These are phyloP conservation scores for Vitis hybrid DNA, from an alignment of 177 flowering plant species.

Conservation along the genomic window DNA sequence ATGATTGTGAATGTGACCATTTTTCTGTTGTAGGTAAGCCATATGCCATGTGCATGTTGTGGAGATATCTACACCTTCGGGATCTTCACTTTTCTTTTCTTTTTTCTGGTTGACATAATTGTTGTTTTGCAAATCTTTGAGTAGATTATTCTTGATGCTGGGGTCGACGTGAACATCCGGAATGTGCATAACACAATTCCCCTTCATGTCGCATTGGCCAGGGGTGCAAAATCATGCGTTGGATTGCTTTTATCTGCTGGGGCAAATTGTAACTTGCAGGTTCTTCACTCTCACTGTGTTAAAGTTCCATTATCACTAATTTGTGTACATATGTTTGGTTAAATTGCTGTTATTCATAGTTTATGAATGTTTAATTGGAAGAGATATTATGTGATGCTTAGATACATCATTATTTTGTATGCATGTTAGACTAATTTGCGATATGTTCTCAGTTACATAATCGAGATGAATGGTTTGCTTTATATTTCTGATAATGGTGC, in stretches of 20 bases:
- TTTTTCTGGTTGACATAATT: neutral
- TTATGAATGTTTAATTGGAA: neutral
- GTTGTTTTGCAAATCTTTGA: constrained; percentile 10
- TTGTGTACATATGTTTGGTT: neutral
- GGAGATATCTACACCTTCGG: neutral
- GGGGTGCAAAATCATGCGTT: constrained; percentile 93
- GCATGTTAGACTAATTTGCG: too few relatives aligned
- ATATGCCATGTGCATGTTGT: neutral
- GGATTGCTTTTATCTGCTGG: constrained; percentile 85
- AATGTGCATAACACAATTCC: constrained; percentile 82
- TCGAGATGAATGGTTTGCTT: too few relatives aligned
- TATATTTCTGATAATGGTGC: neutral
- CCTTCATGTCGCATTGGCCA: constrained; percentile 96
- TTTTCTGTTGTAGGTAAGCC: neutral
- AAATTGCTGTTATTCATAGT: neutral
- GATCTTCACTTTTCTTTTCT: neutral
- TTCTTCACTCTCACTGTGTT: constrained; percentile 18
- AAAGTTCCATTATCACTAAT: neutral
- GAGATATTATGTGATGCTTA: too few relatives aligned
- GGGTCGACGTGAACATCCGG: constrained; percentile 90
- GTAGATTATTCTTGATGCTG: constrained; percentile 89
- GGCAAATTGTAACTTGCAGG: constrained; percentile 92
- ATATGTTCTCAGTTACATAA: too few relatives aligned
- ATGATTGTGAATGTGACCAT: neutral
- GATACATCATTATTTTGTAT: too few relatives aligned